These are phyloP conservation scores for Wallacemonas sp. DNA, from an alignment of 208 protist species.

Conservation along the genomic window DNA sequence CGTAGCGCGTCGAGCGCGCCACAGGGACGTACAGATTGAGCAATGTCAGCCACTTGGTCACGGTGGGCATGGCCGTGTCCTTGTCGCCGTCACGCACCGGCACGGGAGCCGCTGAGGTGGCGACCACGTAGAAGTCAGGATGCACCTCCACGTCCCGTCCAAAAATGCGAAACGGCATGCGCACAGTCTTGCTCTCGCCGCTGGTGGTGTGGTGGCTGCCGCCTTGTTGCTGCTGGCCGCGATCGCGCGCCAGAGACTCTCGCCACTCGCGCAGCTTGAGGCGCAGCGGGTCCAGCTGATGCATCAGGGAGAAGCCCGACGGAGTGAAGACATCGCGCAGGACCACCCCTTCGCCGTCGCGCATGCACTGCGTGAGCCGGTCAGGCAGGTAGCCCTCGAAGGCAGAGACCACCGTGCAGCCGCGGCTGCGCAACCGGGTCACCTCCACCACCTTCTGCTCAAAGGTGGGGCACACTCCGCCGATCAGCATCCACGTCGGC, in stretches of 20 bases:
- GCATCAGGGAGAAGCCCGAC: conserved; percentile 29
- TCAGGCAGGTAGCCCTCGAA: conserved; percentile 37
- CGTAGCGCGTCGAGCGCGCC: conserved; percentile 1
- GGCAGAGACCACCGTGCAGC: conserved; percentile 58
- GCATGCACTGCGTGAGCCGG: conserved; percentile 51
- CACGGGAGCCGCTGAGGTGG: conserved; percentile 27
- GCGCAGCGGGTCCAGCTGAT: conserved; percentile 28
- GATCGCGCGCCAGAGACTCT: background rate
- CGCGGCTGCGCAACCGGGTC: conserved; percentile 46
- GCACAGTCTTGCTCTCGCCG: conserved; percentile 8
- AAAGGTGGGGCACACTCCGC: conserved; percentile 49
- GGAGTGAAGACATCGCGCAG: conserved; percentile 58
- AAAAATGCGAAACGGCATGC: conserved; percentile 30
- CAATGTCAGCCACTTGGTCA: conserved; percentile 20
- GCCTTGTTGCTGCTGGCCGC: background rate
- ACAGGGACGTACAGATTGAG: conserved; percentile 24
- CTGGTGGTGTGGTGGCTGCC: background rate
- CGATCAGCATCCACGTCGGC: conserved; percentile 66
- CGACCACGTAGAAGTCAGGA: conserved; percentile 40
- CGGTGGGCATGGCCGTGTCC: background rate
- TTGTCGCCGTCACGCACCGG: conserved; percentile 5
- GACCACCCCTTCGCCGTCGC: conserved; percentile 61
- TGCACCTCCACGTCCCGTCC: conserved; percentile 34
- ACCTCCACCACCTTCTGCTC: conserved; percentile 48
- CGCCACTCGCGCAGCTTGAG: conserved; percentile 21